Conservation (phyloP, 148 eudicot genomes). For the Vaccinium corymbosum region DNA sequence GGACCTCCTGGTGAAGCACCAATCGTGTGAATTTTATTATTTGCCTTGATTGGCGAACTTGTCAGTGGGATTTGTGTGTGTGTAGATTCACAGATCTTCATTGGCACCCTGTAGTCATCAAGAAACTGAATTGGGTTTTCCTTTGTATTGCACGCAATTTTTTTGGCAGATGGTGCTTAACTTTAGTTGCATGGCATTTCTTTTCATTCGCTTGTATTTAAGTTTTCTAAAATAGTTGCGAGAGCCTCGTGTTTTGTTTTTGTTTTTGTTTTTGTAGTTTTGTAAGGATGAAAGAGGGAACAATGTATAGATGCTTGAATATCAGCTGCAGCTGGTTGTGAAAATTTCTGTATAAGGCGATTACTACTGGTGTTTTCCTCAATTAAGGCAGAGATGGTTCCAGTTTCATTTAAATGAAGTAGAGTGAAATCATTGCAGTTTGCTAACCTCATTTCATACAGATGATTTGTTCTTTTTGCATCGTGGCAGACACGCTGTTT, state of each 20-base stretch:
- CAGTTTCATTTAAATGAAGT: background rate
- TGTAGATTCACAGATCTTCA: background rate
- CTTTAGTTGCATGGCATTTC: background rate
- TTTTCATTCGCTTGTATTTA: slow-evolving; percentile 6
- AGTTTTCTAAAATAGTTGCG: background rate
- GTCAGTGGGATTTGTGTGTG: slow-evolving; percentile 13
- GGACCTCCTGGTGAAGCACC: slow-evolving; percentile 43
- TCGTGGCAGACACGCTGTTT: background rate
- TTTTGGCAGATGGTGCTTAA: background rate
- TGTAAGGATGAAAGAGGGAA: background rate
- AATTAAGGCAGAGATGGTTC: background rate
- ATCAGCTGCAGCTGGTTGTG: slow-evolving; percentile 8
- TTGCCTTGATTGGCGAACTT: slow-evolving; percentile 13
- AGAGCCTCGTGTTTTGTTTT: background rate
- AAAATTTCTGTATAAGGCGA: background rate
- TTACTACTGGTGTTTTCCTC: background rate
- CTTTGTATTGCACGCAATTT: background rate
- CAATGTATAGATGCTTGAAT: background rate
- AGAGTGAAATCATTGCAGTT: background rate
- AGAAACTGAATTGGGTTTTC: background rate
- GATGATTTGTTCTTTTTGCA: background rate
- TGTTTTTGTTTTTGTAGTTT: background rate
- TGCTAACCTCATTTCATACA: background rate
- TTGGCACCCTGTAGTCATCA: slow-evolving; percentile 2
- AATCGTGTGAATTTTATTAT: slow-evolving; percentile 19